These are phyloP conservation scores for Amanita rimosa DNA, from an alignment of 768 basidiomycete genomes.

Conservation along the genomic window DNA sequence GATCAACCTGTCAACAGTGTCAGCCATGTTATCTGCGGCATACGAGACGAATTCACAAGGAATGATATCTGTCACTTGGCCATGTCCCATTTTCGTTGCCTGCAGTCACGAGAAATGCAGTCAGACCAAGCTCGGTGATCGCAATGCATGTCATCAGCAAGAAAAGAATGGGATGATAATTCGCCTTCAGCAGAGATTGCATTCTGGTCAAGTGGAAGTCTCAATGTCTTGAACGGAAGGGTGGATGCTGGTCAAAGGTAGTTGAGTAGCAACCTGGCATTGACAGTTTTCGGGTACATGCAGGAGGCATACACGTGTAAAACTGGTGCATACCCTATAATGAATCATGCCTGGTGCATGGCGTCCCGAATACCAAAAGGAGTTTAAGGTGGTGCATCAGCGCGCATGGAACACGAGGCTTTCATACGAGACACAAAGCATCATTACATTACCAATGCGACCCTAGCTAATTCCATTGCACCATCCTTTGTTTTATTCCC, in stretches of 20 bases:
- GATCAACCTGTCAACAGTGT: constrained; percentile 28
- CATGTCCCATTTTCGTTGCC: constrained; percentile 54
- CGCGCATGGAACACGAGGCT: constrained; percentile 4
- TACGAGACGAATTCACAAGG: constrained; percentile 32
- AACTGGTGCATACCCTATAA: background rate
- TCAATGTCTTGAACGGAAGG: too few species aligned
- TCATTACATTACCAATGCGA: constrained; percentile 38
- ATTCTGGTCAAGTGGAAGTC: too few species aligned
- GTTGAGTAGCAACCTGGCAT: background rate
- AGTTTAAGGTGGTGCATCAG: background rate
- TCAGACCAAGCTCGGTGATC: constrained; percentile 64
- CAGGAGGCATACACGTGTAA: background rate
- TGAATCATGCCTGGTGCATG: background rate
- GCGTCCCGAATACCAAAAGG: background rate
- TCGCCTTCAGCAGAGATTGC: constrained; percentile 29
- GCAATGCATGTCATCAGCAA: constrained; percentile 54
- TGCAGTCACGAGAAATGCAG: constrained; percentile 59
- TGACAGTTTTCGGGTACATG: background rate
- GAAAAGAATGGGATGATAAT: constrained; percentile 54
- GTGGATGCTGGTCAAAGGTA: background rate
- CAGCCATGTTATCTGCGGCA: background rate
- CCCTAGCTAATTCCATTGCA: constrained; percentile 66
- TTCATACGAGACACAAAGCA: background rate
- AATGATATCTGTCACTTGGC: constrained; percentile 52
- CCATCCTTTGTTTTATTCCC: constrained; percentile 89